phyloP scores from a whole-genome alignment of 192 early-diverging fungal genomes.

The Mortierella alpina region DNA sequence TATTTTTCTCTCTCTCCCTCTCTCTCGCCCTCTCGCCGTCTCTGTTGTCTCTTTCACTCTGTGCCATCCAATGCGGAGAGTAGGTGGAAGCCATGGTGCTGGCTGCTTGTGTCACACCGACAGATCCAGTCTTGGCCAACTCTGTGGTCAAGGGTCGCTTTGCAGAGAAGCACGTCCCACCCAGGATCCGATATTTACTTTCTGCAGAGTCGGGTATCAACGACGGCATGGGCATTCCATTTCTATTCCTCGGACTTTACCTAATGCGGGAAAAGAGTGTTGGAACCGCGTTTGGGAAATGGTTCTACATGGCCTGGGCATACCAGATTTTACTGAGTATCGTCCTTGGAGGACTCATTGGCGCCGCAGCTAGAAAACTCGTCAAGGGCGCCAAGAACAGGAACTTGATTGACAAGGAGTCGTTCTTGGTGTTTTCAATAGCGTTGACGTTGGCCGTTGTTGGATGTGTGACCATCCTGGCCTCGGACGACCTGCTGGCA shows the following conservation, averaged over 20 bases:
- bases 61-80: no score
- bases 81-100: slow-evolving; percentile 80
- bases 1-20: background rate
- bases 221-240: slow-evolving; percentile 88
- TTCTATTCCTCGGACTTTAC: slow-evolving; percentile 80
- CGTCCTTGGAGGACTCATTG: slow-evolving; percentile 77
- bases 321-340: slow-evolving; percentile 83
- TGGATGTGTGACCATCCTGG: slow-evolving; percentile 71
- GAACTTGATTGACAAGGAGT: slow-evolving; percentile 79
- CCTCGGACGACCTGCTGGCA: slow-evolving; percentile 73
- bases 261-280: slow-evolving; percentile 61
- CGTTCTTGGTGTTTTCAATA: slow-evolving; percentile 78
- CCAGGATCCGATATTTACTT: slow-evolving; percentile 73
- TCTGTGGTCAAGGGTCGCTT: slow-evolving; percentile 91
- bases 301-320: slow-evolving; percentile 73
- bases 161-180: slow-evolving; percentile 86
- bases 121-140: slow-evolving; percentile 94
- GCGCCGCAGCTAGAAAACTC: slow-evolving; percentile 70
- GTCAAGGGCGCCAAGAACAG: slow-evolving; percentile 72
- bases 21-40: no score
- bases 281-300: slow-evolving; percentile 75
- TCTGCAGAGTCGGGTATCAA: slow-evolving; percentile 87
- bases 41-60: no score
- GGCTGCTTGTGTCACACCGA: slow-evolving; percentile 88
- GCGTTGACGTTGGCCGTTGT: slow-evolving; percentile 72